Evolutionary conservation across 495 filamentous ascomycete species (phyloP).

Genomic region (Beverwykella pulmonaria): DNA sequence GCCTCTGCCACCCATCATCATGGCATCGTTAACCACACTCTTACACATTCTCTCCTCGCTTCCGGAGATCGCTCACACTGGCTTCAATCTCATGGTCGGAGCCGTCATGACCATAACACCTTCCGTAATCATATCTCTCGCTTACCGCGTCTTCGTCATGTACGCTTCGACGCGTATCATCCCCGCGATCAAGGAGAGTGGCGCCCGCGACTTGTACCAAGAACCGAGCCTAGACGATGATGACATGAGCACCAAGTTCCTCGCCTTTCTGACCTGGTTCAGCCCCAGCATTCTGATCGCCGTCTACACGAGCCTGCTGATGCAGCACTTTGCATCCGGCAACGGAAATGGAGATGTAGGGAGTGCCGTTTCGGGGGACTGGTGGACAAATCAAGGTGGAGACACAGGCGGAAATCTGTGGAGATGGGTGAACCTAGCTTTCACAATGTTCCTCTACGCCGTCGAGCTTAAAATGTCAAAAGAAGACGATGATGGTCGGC

Average conservation of each 20-base stretch:
- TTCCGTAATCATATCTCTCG: constrained; percentile 88
- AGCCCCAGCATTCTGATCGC: constrained; percentile 89
- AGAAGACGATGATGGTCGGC: constrained; percentile 68
- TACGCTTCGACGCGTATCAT: constrained; percentile 97
- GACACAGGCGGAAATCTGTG: constrained; percentile 81
- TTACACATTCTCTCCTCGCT: constrained; percentile 80
- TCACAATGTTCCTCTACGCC: constrained; percentile 85
- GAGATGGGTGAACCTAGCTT: constrained; percentile 89
- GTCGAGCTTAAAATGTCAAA: constrained; percentile 84
- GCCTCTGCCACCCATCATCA: constrained; percentile 91
- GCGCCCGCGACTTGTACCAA: constrained; percentile 76
- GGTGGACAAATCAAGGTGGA: constrained; percentile 80
- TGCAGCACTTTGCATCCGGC: constrained; percentile 87
- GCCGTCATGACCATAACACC: constrained; percentile 93
- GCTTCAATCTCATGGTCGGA: constrained; percentile 82
- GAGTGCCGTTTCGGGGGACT: constrained; percentile 65
- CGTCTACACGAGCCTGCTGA: constrained; percentile 93
- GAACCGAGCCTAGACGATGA: constrained; percentile 82
- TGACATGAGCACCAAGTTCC: constrained; percentile 75
- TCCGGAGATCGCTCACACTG: constrained; percentile 79
- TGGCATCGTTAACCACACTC: constrained; percentile 96
- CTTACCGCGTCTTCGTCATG: constrained; percentile 89
- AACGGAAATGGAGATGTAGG: constrained; percentile 51
- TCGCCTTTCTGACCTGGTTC: constrained; percentile 87
- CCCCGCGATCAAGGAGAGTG: constrained; percentile 83